Base-by-base conservation (phyloP, 2,329 filamentous ascomycete genomes). In the Cucurbitaria berberidis region DNA sequence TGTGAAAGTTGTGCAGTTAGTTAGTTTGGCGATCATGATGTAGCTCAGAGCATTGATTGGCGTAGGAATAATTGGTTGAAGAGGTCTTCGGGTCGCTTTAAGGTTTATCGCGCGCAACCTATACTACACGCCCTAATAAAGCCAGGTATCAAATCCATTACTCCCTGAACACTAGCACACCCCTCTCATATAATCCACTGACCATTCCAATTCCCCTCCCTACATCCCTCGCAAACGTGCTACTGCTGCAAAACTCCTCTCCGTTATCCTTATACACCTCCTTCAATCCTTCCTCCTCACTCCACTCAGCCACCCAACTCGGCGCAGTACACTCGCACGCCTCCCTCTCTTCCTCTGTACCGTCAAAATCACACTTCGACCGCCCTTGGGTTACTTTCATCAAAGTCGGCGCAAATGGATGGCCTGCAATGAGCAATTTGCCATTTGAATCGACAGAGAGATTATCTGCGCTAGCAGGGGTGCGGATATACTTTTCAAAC, bases 231-330 rank as follows among this genome's bases (percentile, higher is more conserved):
- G 74, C 75, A 9, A 67, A 71, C 10, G 70, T 76, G 29, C 63
- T 70, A 19, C 72, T 72, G 35, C 67, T 70, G 18, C 74, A 74
- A 45, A 73, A 76, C 29, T 71, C 76, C 18, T 57, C 48, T 0
- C 73, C 75, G 18, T 29, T 26, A 19, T 62, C 51, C 34, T 70
- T 67, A 55, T 74, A 78, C 38, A 80, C 45, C n/a, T 69, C 69
- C 53, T 48, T 63, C 47, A 74, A 40, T 0, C 76, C 75, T 1
- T 46, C 60, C 18, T 67, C 44, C 51, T 70, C 67, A 45, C 59
- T 76, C 77, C 77, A 79, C 47, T 77, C 73, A 3, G 67, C 74
- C 7, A 73, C 67, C 69, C 73, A 77, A 60, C 70, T 76, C 26
- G 69, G 60, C 27, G 71, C 59, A 16, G 47, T 66, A 49, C 63